Conservation (phyloP, 495 filamentous ascomycete genomes). For the Podospora didyma region DNA sequence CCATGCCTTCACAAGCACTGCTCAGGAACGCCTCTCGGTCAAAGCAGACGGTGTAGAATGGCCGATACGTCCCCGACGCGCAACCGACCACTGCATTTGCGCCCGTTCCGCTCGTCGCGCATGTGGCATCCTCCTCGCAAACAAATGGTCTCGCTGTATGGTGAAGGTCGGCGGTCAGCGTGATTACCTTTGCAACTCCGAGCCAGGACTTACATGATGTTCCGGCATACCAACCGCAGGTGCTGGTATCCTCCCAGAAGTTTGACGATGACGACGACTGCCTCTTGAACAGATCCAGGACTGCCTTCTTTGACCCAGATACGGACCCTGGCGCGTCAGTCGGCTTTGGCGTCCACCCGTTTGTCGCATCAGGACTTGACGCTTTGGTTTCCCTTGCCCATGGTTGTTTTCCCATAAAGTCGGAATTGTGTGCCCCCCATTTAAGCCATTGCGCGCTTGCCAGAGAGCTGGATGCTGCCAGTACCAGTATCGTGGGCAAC, state of each 20-base stretch:
- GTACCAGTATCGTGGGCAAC: not conserved
- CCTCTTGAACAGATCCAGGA: constrained; percentile 3
- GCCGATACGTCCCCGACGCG: constrained; percentile 9
- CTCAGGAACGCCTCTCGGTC: constrained; percentile 25
- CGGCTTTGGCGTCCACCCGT: not conserved
- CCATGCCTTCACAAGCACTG: constrained; percentile 19
- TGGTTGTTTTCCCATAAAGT: not conserved
- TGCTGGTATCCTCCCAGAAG: constrained; percentile 28
- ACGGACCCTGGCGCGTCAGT: not conserved
- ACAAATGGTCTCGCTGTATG: constrained; percentile 19
- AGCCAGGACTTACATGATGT: constrained; percentile 26
- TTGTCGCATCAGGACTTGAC: not conserved
- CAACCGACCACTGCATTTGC: constrained; percentile 34
- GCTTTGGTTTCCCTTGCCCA: not conserved
- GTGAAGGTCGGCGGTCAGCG: not conserved
- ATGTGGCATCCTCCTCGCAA: constrained; percentile 16
- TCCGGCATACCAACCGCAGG: constrained; percentile 34
- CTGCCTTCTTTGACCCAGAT: not conserved
- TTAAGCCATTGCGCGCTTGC: constrained; percentile 1
- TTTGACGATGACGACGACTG: constrained; percentile 5
- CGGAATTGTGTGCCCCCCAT: not conserved
- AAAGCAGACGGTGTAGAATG: constrained; percentile 33
- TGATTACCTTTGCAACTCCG: not conserved
- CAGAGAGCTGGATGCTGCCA: not conserved
- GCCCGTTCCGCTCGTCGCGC: constrained; percentile 32